A percentile compares a stretch with the other conserved stretches of the same genome.
phyloP scores from a whole-genome alignment of 805 yeast genomes.

The Schwanniomyces polymorphus region DNA sequence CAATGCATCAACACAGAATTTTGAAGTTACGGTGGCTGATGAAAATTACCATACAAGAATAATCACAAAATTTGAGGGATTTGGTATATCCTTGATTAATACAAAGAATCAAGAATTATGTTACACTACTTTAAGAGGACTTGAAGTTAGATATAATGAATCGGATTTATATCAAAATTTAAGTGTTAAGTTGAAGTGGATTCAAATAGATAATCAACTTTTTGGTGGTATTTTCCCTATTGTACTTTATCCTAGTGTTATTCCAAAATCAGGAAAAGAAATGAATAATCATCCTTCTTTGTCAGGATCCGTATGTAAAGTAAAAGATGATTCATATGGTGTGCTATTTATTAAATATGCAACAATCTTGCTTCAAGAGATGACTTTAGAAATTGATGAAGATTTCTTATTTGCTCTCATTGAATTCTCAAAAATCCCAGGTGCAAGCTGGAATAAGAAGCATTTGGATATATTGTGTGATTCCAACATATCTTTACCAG shows the following conservation, averaged over 20 bases:
- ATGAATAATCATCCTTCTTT: conserved; percentile 88
- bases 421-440: conserved; percentile 79
- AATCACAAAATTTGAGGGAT: conserved; percentile 71
- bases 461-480: conserved; percentile 58
- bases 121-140: conserved; percentile 78
- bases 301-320: conserved; percentile 78
- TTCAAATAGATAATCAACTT: conserved; percentile 90
- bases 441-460: conserved; percentile 67
- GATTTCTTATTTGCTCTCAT: conserved; percentile 81
- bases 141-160: conserved; percentile 78
- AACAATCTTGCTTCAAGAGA: conserved; percentile 82
- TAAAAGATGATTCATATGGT: conserved; percentile 89
- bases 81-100: conserved; percentile 84
- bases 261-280: conserved; percentile 81
- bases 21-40: conserved; percentile 55
- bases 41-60: conserved; percentile 54
- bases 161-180: conserved; percentile 82
- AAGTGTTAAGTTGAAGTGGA: conserved; percentile 85
- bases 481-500: conserved; percentile 64
- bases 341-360: conserved; percentile 89
- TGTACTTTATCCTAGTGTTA: conserved; percentile 82
- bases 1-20: conserved; percentile 42
- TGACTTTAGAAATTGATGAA: conserved; percentile 91
- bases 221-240: conserved; percentile 89
- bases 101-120: conserved; percentile 72